Evolutionary conservation across 805 yeast genomes (phyloP), one percentile per base, ranked within the genome.

Genomic region (Priceomyces castillae): DNA sequence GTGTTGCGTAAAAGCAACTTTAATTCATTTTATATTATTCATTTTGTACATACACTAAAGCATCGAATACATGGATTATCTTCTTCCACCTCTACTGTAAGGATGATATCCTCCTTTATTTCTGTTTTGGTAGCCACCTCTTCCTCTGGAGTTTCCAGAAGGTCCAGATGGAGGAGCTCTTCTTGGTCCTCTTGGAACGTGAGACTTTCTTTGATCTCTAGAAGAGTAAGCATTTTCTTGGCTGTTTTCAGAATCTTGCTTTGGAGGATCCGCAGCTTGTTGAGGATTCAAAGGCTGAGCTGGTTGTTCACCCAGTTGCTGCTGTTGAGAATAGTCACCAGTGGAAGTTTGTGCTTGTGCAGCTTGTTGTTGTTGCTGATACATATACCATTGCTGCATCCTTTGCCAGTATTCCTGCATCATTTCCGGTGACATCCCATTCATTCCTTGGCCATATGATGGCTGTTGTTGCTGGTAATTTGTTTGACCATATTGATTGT

Each of bases 331-430:
- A 4, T 51, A 58, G 30, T 52, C 56, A 19, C 46, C 58, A 11
- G 47, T 51, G n/a, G 51, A 53, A 22, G 42, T 56, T 46, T 50
- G 54, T 6, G 56, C 58, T 19, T 53, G 59, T 5, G 57, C 60
- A 69, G 76, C 43, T 65, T 75, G 77, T 52, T 76, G 81, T 55
- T 75, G 77, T 52, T 76, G 81, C 54, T 81, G 84, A 58, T 74
- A 69, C 71, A 78, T 78, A 55, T 74, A 74, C 84, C 86, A 82
- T 65, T 77, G 79, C 57, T 77, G 81, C 78, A 79, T 74, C 58
- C 77, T 73, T 58, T 77, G 79, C 73, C 81, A 78, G 56, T 82
- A 82, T 47, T 80, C 84, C 41, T 74, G 79, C 76, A 80, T 75
- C 69, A 78, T 77, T 51, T 80, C 84, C 9, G 83, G 73, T 7